Percentiles rank a stretch among this genome's conserved stretches.
Evolutionary conservation across 305 asterid genomes (phyloP).

Genomic region (Rubia tinctorum): DNA sequence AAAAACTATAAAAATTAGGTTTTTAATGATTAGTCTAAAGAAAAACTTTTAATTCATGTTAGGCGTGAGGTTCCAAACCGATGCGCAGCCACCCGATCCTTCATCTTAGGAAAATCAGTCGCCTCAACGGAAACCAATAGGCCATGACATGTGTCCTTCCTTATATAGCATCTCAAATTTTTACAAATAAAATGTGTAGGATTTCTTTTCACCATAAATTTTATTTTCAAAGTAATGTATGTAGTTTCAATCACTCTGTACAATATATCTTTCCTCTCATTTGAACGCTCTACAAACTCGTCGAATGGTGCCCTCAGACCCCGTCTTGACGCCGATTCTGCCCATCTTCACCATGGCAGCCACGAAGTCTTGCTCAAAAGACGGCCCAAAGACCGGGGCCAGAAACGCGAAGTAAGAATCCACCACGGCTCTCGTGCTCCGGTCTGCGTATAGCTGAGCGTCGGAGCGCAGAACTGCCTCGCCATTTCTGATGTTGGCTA

Average conservation of each 20-base stretch:
- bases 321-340: constrained; percentile 55
- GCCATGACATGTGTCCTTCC: constrained; percentile 5
- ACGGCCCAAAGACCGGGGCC: constrained; percentile 39
- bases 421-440: constrained; percentile 40
- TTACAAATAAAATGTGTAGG: neutral
- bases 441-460: constrained; percentile 58
- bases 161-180: neutral
- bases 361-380: constrained; percentile 67
- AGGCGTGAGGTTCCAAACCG: too few relatives aligned
- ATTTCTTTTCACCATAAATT: too few relatives aligned
- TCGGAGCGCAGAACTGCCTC: constrained; percentile 75
- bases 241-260: neutral
- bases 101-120: neutral
- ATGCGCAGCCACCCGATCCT: too few relatives aligned
- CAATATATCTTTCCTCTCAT: constrained; percentile 16
- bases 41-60: too few relatives aligned
- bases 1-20: too few relatives aligned
- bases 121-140: constrained; percentile 6
- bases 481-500: constrained; percentile 59
- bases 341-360: constrained; percentile 79
- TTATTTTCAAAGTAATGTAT: neutral
- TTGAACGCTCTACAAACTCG: constrained; percentile 51
- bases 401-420: constrained; percentile 67
- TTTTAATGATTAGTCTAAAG: too few relatives aligned
- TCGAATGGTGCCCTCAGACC: constrained; percentile 55